Evolutionary conservation across 306 rosid genomes (phyloP).

Genomic region (Cicer cuneatum): DNA sequence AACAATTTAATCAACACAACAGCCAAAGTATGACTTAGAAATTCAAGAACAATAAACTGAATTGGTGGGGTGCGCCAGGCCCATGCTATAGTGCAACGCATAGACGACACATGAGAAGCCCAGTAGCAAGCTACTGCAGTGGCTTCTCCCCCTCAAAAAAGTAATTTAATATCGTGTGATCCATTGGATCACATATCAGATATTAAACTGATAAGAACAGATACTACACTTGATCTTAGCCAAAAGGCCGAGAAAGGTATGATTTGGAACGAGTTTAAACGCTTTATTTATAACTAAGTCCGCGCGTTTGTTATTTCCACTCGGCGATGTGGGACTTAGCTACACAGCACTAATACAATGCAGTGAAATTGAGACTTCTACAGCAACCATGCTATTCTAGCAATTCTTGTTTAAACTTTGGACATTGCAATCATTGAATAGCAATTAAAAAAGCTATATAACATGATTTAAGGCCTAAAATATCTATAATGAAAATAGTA

Average conservation of each 20-base stretch:
- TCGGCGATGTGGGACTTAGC: neutral
- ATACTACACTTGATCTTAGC: constrained; percentile 26
- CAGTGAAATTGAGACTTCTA: neutral
- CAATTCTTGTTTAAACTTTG: neutral
- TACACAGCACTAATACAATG: too few species aligned
- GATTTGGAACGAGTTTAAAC: fast-evolving
- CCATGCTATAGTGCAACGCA: neutral
- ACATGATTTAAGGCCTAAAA: too few species aligned
- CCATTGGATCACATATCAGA: constrained; percentile 1
- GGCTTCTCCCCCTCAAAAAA: neutral
- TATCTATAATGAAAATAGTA: too few species aligned
- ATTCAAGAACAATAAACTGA: neutral
- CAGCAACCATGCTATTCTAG: neutral
- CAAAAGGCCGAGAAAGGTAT: constrained; percentile 31
- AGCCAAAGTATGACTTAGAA: too few species aligned
- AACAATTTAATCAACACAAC: too few species aligned
- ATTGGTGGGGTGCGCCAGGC: neutral
- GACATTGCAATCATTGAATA: neutral
- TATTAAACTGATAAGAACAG: constrained; percentile 18
- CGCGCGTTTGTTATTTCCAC: neutral
- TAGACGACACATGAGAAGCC: neutral
- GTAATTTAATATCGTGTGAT: constrained; percentile 1
- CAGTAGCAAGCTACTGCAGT: neutral
- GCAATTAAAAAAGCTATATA: neutral
- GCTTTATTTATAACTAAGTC: neutral